Conservation (phyloP, 169 alveolate genomes). For the Perkinsus olseni region DNA sequence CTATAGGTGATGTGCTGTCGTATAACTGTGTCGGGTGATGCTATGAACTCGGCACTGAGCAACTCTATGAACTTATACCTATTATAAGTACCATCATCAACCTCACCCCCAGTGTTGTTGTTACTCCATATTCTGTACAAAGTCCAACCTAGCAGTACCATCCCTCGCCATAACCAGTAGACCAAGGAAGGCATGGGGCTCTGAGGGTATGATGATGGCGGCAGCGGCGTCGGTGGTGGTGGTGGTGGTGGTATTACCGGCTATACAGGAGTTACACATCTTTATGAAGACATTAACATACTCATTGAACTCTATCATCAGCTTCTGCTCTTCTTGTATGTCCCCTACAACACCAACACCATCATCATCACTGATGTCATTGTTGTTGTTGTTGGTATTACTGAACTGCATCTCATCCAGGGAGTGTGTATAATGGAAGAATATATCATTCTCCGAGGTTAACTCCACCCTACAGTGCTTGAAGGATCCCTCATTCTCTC, state of each 20-base stretch:
- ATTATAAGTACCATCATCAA: conserved; percentile 24
- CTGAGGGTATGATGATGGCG: too few species aligned
- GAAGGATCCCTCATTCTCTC: conserved; percentile 64
- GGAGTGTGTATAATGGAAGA: conserved; percentile 80
- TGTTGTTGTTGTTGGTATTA: neutral
- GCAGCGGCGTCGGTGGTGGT: too few species aligned
- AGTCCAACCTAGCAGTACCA: conserved; percentile 73
- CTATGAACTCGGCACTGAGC: conserved; percentile 70
- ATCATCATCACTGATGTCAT: conserved; percentile 52
- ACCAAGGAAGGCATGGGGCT: conserved; percentile 57
- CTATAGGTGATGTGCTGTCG: conserved; percentile 77
- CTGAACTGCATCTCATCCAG: conserved; percentile 16
- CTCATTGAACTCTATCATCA: conserved; percentile 81
- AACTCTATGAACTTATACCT: conserved; percentile 89
- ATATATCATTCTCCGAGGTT: conserved; percentile 84
- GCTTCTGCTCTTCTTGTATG: conserved; percentile 77
- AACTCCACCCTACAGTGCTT: conserved; percentile 70
- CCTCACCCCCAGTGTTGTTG: neutral
- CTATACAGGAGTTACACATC: conserved; percentile 81
- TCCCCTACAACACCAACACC: conserved; percentile 52
- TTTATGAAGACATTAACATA: conserved; percentile 71
- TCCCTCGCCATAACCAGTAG: conserved; percentile 67
- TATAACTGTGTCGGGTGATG: conserved; percentile 77
- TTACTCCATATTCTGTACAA: conserved; percentile 41
- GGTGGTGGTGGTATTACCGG: neutral